Evolutionary conservation across 2,329 filamentous ascomycete species (phyloP).

Genomic region (Corynespora cassiicola): DNA sequence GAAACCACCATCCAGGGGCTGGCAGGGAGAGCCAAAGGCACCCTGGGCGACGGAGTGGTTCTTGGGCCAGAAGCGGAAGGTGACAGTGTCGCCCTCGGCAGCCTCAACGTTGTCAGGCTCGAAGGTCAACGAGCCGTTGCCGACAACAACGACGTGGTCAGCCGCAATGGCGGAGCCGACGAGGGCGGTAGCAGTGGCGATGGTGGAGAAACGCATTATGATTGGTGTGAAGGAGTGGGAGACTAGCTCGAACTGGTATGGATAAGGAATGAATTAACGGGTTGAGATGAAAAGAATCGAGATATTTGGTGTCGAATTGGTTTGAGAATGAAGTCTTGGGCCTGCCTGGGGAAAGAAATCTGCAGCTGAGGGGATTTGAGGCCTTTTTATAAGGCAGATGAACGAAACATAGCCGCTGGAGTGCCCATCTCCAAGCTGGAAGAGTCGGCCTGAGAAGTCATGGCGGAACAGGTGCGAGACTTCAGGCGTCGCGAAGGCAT

Average conservation of each 20-base stretch:
- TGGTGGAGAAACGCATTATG: conserved; percentile 48
- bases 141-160: conserved; percentile 41
- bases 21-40: conserved; percentile 41
- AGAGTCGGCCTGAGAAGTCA: conserved; percentile 30
- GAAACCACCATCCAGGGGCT: conserved; percentile 41
- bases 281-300: conserved; percentile 24
- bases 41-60: conserved; percentile 48
- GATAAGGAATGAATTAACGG: conserved; percentile 19
- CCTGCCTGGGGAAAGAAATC: conserved; percentile 42
- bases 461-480: conserved; percentile 45
- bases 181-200: conserved; percentile 39
- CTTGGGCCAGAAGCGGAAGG: conserved; percentile 48
- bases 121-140: conserved; percentile 38
- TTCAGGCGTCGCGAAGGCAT: conserved; percentile 38
- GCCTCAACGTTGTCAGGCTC: conserved; percentile 42
- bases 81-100: conserved; percentile 44
- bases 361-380: conserved; percentile 40
- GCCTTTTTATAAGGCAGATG: conserved; percentile 39
- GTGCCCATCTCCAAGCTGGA: conserved; percentile 21
- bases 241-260: conserved; percentile 40
- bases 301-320: conserved; percentile 35
- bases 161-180: conserved; percentile 36
- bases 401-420: conserved; percentile 32
- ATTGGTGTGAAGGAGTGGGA: conserved; percentile 33
- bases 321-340: conserved; percentile 39